A percentile compares a stretch with the other conserved stretches of the same genome.
Conservation (phyloP, 2,329 filamentous ascomycete species). For the Furcasterigmium sp. region DNA sequence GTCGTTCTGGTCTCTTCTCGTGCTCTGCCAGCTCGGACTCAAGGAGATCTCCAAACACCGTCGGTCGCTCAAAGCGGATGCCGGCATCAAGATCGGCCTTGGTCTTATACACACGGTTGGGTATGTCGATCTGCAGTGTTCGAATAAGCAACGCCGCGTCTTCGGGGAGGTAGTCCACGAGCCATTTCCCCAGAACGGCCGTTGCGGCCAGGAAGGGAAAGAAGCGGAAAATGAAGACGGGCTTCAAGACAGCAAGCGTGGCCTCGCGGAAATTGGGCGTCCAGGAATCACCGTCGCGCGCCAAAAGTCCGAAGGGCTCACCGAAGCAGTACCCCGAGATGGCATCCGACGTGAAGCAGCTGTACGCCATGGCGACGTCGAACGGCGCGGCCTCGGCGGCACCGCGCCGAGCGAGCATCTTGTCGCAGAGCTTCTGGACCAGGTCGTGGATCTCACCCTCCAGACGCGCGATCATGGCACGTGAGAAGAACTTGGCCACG, state of each 20-base stretch:
- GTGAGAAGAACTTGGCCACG: conserved; percentile 24
- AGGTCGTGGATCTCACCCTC: conserved; percentile 20
- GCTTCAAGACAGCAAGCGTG: background rate
- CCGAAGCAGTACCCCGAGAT: conserved; percentile 32
- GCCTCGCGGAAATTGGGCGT: conserved; percentile 23
- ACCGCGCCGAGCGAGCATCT: conserved; percentile 18
- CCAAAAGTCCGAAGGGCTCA: conserved; percentile 25
- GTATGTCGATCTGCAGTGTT: conserved; percentile 4
- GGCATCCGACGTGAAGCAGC: conserved; percentile 32
- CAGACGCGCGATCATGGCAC: conserved; percentile 20
- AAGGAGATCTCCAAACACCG: conserved; percentile 10
- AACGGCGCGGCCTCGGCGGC: conserved; percentile 16
- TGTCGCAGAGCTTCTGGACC: conserved; percentile 21
- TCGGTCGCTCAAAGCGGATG: conserved; percentile 8
- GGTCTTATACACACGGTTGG: conserved; percentile 2
- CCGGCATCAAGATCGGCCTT: conserved; percentile 3
- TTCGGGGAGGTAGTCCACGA: conserved; percentile 5
- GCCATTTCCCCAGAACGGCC: background rate
- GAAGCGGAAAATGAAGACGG: background rate
- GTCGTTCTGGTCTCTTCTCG: background rate
- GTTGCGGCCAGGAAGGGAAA: background rate
- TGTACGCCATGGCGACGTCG: conserved; percentile 29
- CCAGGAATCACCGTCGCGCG: conserved; percentile 27
- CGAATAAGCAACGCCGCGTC: conserved; percentile 4
- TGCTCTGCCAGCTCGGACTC: conserved; percentile 9